Evolutionary conservation across 352 stramenopile genomes (phyloP).

Genomic region (Phytophthora capsici): DNA sequence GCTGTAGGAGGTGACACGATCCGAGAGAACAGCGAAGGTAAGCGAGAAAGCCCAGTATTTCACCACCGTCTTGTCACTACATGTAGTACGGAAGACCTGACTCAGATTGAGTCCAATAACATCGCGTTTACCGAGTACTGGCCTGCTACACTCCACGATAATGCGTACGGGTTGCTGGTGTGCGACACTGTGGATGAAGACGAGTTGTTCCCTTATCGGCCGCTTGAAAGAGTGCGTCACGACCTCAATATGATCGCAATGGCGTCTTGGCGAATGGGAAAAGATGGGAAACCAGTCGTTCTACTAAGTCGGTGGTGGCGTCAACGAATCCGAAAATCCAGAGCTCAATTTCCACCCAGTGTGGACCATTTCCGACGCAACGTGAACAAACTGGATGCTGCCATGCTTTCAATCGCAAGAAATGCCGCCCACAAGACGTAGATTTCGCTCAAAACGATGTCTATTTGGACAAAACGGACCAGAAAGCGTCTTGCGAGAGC

Average conservation of each 20-base stretch:
- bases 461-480: slow-evolving; percentile 96
- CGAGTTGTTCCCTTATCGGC: slow-evolving; percentile 44
- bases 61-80: slow-evolving; percentile 44
- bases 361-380: slow-evolving; percentile 18
- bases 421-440: background rate
- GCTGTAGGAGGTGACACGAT: slow-evolving; percentile 42
- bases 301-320: slow-evolving; percentile 28
- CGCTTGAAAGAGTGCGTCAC: slow-evolving; percentile 30
- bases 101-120: slow-evolving; percentile 41
- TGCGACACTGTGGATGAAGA: slow-evolving; percentile 46
- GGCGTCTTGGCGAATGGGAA: slow-evolving; percentile 6
- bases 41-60: slow-evolving; percentile 13
- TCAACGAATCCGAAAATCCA: slow-evolving; percentile 8
- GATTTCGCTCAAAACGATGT: background rate
- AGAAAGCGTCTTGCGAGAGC: slow-evolving; percentile 98
- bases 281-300: slow-evolving; percentile 14
- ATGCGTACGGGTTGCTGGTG: slow-evolving; percentile 30
- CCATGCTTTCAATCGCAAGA: slow-evolving; percentile 21
- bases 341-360: background rate
- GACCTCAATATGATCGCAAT: slow-evolving; percentile 31
- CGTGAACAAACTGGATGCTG: slow-evolving; percentile 20
- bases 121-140: slow-evolving; percentile 39
- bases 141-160: background rate
- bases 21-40: slow-evolving; percentile 47
- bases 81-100: slow-evolving; percentile 15